A percentile compares a stretch with the other conserved stretches of the same genome.
These are phyloP conservation scores for Rhizomucor miehei DNA, from an alignment of 371 early-diverging fungal species.

Conservation along the genomic window DNA sequence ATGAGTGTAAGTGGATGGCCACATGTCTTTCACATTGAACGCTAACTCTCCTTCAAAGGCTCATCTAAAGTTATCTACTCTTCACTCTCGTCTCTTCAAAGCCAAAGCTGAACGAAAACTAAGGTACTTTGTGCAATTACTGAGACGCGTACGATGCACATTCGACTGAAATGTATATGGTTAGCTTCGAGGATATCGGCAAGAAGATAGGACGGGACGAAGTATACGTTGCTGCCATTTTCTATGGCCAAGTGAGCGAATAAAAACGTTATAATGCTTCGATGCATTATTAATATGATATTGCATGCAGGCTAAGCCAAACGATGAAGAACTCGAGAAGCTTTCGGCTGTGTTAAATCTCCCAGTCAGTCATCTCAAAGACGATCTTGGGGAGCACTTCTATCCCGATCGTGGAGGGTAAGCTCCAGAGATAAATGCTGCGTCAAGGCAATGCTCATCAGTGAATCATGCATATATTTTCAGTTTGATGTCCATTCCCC, in stretches of 20 bases:
- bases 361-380: conserved; percentile 50
- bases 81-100: conserved; percentile 38
- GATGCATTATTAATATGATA: background rate
- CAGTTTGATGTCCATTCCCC: conserved; percentile 45
- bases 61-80: conserved; percentile 29
- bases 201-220: conserved; percentile 56
- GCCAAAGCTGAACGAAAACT: conserved; percentile 30
- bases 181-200: conserved; percentile 62
- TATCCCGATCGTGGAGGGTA: conserved; percentile 60
- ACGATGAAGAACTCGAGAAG: conserved; percentile 44
- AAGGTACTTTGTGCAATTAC: conserved; percentile 20
- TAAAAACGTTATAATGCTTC: background rate
- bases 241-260: conserved; percentile 60
- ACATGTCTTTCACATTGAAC: too few species aligned
- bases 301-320: conserved; percentile 43
- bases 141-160: background rate
- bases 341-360: conserved; percentile 52
- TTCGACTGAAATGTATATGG: background rate
- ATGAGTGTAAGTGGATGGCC: too few species aligned
- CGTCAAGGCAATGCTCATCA: conserved; percentile 1
- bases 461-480: background rate
- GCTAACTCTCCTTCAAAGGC: too few species aligned
- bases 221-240: conserved; percentile 68
- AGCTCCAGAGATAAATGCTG: too few species aligned
- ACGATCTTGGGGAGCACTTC: conserved; percentile 49